phyloP scores from a whole-genome alignment of 805 yeast genomes.

The Suhomyces xylopsoci region DNA sequence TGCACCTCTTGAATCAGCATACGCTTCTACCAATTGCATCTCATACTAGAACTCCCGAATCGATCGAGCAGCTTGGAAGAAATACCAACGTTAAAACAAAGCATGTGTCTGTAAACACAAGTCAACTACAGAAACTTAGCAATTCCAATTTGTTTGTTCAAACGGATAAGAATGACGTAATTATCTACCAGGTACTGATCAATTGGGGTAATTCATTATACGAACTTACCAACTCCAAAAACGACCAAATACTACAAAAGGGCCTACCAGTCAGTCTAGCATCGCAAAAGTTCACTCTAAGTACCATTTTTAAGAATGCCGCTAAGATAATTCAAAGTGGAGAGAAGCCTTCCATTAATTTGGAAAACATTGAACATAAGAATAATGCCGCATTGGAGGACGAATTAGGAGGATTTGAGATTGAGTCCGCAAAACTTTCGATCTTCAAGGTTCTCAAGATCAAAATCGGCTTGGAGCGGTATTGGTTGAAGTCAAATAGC shows the following conservation, averaged over 20 bases:
- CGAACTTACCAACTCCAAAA: conserved; percentile 26
- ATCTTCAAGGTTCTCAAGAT: conserved; percentile 33
- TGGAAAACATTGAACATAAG: conserved; percentile 37
- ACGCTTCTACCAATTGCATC: conserved; percentile 44
- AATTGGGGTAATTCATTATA: conserved; percentile 30
- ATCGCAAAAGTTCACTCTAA: conserved; percentile 23
- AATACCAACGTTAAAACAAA: conserved; percentile 43
- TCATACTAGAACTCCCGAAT: conserved; percentile 42
- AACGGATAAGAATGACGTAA: conserved; percentile 37
- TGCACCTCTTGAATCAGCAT: conserved; percentile 28
- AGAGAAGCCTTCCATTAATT: conserved; percentile 13
- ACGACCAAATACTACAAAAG: conserved; percentile 32
- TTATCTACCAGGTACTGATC: conserved; percentile 39
- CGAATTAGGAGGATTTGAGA: conserved; percentile 22
- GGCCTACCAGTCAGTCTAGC: conserved; percentile 31
- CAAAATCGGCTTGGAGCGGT: conserved; percentile 26
- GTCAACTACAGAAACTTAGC: conserved; percentile 25
- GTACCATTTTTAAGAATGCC: conserved; percentile 29
- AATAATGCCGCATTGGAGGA: conserved; percentile 30
- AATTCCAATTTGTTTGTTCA: conserved; percentile 37
- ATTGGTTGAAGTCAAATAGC: conserved; percentile 39
- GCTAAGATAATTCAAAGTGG: conserved; percentile 31
- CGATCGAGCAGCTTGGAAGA: conserved; percentile 46
- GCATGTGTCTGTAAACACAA: conserved; percentile 33
- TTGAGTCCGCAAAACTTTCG: conserved; percentile 27